Evolutionary conservation across 2,329 filamentous ascomycete genomes (phyloP), one percentile per base, ranked within the genome.

Genomic region (Fusarium sambucinum): DNA sequence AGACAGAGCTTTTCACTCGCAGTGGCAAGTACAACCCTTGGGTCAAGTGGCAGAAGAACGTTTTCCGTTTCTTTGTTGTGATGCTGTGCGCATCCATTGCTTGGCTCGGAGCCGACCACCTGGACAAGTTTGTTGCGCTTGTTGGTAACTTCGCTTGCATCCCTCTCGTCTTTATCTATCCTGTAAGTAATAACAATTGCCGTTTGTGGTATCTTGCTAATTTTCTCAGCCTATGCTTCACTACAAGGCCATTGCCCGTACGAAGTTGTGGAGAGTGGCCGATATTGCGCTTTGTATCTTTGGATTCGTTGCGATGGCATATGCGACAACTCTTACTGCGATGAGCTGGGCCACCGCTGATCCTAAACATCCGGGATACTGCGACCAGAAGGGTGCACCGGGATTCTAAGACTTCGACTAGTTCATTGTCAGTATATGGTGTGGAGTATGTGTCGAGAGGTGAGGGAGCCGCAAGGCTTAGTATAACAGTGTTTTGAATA

Each of bases 21-120:
- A 97, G 94, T 66, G 94, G 96, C 73, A 99, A 99, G 81, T 97
- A 97, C 82, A 97, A 98, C 77, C 94, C 94, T 1, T 96, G 93
- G 77, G 97, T 99, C 84, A 99, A 99, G 83, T 99, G 96, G 96
- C 92, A 98, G 85, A 99, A 99, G 89, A 99, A 99, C 73, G 83
- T 91, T 33, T 99, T 97, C 84, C 91, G 96, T 55, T 99, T 98
- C 84, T 90, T 95, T 76, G 89, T 97, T 66, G 96, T 98, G 51
- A 87, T 92, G 74, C 80, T 96, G 25, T 98, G 96, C 75, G 92
- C 94, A 1, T 80, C 89, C 60, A 91, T 99, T 69, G 95, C 95
- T 3, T 99, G 94, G 93, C 89, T 90, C 44, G 96, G 96, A 65
- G 95, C 96, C 5, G 92, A 93, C 71, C 91, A 98, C 80, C 83